A percentile compares a stretch with the other conserved stretches of the same genome.
phyloP scores from a whole-genome alignment of 495 filamentous ascomycete species.

The Achaetomiella virescens region DNA sequence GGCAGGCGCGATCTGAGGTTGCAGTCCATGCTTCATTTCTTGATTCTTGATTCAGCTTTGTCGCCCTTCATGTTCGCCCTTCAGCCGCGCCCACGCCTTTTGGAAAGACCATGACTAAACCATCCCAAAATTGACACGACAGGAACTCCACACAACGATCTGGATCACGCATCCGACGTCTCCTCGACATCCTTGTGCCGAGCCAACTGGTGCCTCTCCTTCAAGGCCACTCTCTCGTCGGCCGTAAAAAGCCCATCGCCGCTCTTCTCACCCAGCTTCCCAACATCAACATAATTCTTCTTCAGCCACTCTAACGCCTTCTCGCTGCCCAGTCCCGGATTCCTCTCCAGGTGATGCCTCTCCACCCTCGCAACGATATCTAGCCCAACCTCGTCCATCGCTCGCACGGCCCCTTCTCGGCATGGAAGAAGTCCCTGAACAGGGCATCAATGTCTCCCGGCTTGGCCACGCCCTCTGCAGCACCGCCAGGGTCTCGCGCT shows the following conservation, averaged over 20 bases:
- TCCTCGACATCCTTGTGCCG: slow-evolving; percentile 24
- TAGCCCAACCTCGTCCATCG: slow-evolving; percentile 46
- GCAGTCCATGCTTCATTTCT: background rate
- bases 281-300: slow-evolving; percentile 33
- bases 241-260: slow-evolving; percentile 29
- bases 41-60: background rate
- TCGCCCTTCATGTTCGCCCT: too few relatives aligned
- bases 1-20: background rate
- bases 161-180: slow-evolving; percentile 20
- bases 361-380: slow-evolving; percentile 40
- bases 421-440: slow-evolving; percentile 42
- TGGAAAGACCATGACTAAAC: too few relatives aligned
- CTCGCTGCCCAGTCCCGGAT: slow-evolving; percentile 6
- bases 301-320: slow-evolving; percentile 32
- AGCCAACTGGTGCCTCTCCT: slow-evolving; percentile 15
- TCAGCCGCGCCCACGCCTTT: too few relatives aligned
- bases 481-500: slow-evolving; percentile 49
- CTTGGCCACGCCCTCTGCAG: slow-evolving; percentile 43
- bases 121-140: background rate
- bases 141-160: background rate
- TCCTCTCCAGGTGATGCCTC: slow-evolving; percentile 29
- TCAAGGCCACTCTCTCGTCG: slow-evolving; percentile 24
- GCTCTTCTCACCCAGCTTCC: slow-evolving; percentile 39
- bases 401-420: slow-evolving; percentile 40
- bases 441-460: slow-evolving; percentile 40